Evolutionary conservation across 2,329 filamentous ascomycete species (phyloP).

Genomic region (Verticillium isaacii): DNA sequence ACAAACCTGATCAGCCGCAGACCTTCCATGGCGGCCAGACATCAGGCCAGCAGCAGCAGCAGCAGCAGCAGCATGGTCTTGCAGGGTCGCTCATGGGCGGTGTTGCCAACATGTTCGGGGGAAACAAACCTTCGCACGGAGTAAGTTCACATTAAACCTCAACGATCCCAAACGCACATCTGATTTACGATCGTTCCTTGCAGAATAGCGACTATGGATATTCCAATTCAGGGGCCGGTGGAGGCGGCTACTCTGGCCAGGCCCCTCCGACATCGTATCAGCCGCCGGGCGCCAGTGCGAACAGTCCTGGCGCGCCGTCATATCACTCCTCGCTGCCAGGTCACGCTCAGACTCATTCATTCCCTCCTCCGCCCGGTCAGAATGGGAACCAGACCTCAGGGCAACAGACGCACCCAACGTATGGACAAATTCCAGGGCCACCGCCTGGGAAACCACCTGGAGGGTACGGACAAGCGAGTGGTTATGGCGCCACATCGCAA

Average conservation of each 20-base stretch:
- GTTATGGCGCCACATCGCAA: slow-evolving; percentile 12
- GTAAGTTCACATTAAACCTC: slow-evolving; percentile 22
- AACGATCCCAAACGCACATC: neutral
- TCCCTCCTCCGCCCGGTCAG: slow-evolving; percentile 13
- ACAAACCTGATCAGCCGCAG: slow-evolving; percentile 41
- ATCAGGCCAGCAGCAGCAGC: slow-evolving; percentile 24
- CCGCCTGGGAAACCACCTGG: slow-evolving; percentile 8
- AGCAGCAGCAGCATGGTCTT: slow-evolving; percentile 41
- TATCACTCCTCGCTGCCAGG: slow-evolving; percentile 21
- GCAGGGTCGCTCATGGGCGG: slow-evolving; percentile 51
- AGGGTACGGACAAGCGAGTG: slow-evolving; percentile 10
- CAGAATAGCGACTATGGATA: slow-evolving; percentile 59
- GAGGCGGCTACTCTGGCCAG: slow-evolving; percentile 55
- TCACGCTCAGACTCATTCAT: slow-evolving; percentile 12
- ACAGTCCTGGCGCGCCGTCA: slow-evolving; percentile 20
- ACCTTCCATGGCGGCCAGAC: slow-evolving; percentile 46
- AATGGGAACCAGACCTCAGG: slow-evolving; percentile 1
- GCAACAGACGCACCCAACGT: slow-evolving; percentile 15
- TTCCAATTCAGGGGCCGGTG: slow-evolving; percentile 44
- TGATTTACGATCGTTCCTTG: neutral
- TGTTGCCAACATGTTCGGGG: slow-evolving; percentile 47
- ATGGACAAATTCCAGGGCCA: slow-evolving; percentile 14
- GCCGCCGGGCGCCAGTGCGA: slow-evolving; percentile 18
- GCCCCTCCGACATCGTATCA: slow-evolving; percentile 61
- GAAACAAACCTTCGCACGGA: slow-evolving; percentile 36